A percentile compares a stretch with the other conserved stretches of the same genome.
Conservation (phyloP, 768 basidiomycete species). For the Termitomyces sp. region DNA sequence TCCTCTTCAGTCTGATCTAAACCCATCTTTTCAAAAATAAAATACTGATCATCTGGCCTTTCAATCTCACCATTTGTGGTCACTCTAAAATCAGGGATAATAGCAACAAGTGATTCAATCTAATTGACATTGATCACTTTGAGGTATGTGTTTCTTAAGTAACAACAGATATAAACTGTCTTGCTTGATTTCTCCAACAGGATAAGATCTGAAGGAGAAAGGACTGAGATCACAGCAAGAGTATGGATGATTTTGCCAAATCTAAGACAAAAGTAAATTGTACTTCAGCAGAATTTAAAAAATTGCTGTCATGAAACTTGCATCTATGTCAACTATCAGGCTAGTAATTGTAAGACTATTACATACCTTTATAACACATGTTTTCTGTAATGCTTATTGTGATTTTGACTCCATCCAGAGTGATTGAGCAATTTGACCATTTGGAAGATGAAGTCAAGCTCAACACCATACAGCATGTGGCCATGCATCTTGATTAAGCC, state of each 20-base stretch:
- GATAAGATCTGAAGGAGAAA: not conserved
- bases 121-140: too few species aligned
- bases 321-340: too few species aligned
- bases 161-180: not conserved
- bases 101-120: too few species aligned
- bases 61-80: too few species aligned
- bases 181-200: not conserved
- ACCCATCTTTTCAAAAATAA: too few species aligned
- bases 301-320: not conserved
- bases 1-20: too few species aligned
- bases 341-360: too few species aligned
- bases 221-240: not conserved
- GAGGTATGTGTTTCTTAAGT: too few species aligned
- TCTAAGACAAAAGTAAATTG: too few species aligned
- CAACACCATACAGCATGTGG: not conserved
- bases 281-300: too few species aligned
- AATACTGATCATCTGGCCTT: too few species aligned
- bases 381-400: not conserved
- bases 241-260: not conserved
- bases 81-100: too few species aligned
- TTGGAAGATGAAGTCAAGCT: not conserved
- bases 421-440: not conserved
- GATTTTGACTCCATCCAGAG: not conserved
- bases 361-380: not conserved
- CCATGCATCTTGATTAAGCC: slow-evolving; percentile 14